A percentile compares a stretch with the other conserved stretches of the same genome.
Conservation (phyloP, 371 early-diverging fungal species). For the Rhizopus stolonifer region DNA sequence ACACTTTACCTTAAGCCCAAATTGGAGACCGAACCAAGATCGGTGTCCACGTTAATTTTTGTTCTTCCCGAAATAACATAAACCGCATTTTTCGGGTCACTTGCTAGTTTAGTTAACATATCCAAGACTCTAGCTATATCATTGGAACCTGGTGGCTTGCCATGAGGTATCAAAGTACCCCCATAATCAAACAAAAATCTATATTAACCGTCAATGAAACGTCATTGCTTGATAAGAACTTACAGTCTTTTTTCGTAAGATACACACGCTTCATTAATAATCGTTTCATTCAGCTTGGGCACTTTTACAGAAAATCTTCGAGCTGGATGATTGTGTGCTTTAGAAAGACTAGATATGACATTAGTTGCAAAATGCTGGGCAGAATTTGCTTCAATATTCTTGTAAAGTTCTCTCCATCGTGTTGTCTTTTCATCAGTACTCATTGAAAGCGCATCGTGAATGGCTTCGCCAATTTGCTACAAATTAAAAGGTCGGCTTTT, state of each 20-base stretch:
- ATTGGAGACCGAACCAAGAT: constrained; percentile 69
- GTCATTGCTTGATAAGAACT: too few relatives aligned
- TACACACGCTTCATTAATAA: constrained; percentile 46
- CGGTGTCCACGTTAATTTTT: constrained; percentile 65
- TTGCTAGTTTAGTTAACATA: constrained; percentile 59
- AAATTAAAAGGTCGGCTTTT: background rate
- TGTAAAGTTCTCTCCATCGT: constrained; percentile 66
- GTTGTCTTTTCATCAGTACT: constrained; percentile 33
- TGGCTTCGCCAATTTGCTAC: constrained; percentile 79
- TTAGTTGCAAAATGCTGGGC: constrained; percentile 61
- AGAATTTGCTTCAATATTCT: constrained; percentile 73
- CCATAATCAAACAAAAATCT: constrained; percentile 83
- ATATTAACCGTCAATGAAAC: too few relatives aligned
- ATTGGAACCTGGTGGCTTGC: constrained; percentile 44
- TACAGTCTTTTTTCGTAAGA: constrained; percentile 59
- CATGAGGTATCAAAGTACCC: constrained; percentile 78
- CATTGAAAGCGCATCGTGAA: constrained; percentile 82
- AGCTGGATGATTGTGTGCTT: constrained; percentile 58
- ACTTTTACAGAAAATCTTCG: constrained; percentile 61
- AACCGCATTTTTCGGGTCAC: constrained; percentile 72
- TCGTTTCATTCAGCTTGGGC: constrained; percentile 51
- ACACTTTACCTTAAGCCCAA: constrained; percentile 81
- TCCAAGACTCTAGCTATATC: constrained; percentile 34
- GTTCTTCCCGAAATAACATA: constrained; percentile 87
- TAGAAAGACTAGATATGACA: constrained; percentile 7